phyloP scores from a whole-genome alignment of 306 rosid genomes.

The Quercus gilva region DNA sequence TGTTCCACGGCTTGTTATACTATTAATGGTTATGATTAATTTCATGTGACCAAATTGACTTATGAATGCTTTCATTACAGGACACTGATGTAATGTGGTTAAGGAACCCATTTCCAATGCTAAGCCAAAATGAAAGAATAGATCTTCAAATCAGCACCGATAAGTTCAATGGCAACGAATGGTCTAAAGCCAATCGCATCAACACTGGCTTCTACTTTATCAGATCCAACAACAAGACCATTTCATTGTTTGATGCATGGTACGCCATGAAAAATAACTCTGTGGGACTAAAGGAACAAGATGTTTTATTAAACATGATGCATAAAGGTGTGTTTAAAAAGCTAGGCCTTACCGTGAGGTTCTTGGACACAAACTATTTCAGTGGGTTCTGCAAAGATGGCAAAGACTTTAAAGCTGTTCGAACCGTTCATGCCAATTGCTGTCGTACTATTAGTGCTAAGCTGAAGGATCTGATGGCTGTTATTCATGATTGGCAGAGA shows the following conservation, averaged over 20 bases:
- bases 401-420: conserved; percentile 21
- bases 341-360: conserved; percentile 8
- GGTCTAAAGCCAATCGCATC: conserved; percentile 23
- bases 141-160: conserved; percentile 38
- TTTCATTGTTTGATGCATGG: conserved; percentile 28
- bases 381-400: conserved; percentile 36
- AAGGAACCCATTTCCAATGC: conserved; percentile 32
- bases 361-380: conserved; percentile 26
- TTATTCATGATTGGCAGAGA: conserved; percentile 26
- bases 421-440: conserved; percentile 33
- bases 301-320: conserved; percentile 19
- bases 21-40: neutral
- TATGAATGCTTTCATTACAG: neutral
- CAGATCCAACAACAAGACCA: conserved; percentile 33
- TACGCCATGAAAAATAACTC: conserved; percentile 14
- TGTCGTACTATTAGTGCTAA: conserved; percentile 28
- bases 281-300: conserved; percentile 21
- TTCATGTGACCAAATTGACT: neutral
- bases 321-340: conserved; percentile 3
- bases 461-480: conserved; percentile 17
- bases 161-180: conserved; percentile 16
- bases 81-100: conserved; percentile 42
- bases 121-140: conserved; percentile 18
- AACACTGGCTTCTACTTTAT: conserved; percentile 44
- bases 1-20: too few relatives aligned